phyloP scores from a whole-genome alignment of 1,284 basidiomycete species.

The Naganishia liquefaciens region DNA sequence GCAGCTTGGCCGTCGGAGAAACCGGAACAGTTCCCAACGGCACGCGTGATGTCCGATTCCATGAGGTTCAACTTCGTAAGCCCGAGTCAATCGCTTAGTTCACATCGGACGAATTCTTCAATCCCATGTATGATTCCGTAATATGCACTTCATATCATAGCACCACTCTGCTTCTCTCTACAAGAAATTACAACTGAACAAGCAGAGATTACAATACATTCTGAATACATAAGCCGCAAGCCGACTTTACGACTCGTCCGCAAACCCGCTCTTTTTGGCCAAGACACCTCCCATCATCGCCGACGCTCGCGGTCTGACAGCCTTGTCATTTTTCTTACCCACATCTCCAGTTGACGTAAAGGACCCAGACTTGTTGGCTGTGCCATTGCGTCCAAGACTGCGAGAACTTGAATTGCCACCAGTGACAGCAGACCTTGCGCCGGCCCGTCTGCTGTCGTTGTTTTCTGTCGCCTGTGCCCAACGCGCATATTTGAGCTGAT shows the following conservation, averaged over 20 bases:
- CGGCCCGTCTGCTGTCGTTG: slow-evolving; percentile 19
- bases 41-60: too few species aligned
- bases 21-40: too few species aligned
- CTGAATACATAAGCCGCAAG: neutral
- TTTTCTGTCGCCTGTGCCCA: slow-evolving; percentile 16
- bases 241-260: neutral
- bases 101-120: too few species aligned
- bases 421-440: slow-evolving; percentile 20
- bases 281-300: slow-evolving; percentile 24
- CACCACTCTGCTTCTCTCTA: too few species aligned
- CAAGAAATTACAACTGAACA: neutral
- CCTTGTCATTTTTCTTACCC: slow-evolving; percentile 17
- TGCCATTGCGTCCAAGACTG: slow-evolving; percentile 13
- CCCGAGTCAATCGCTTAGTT: too few species aligned
- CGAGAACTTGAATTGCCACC: slow-evolving; percentile 3
- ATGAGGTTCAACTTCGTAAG: too few species aligned
- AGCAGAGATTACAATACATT: neutral
- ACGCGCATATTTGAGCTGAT: slow-evolving; percentile 13
- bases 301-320: slow-evolving; percentile 17
- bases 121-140: too few species aligned
- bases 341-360: neutral
- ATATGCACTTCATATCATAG: too few species aligned
- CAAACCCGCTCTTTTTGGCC: slow-evolving; percentile 21
- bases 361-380: slow-evolving; percentile 17
- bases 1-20: too few species aligned